A percentile compares a stretch with the other conserved stretches of the same genome.
Evolutionary conservation across 1,284 basidiomycete genomes (phyloP).

Genomic region (Ceratobasidium sp.): DNA sequence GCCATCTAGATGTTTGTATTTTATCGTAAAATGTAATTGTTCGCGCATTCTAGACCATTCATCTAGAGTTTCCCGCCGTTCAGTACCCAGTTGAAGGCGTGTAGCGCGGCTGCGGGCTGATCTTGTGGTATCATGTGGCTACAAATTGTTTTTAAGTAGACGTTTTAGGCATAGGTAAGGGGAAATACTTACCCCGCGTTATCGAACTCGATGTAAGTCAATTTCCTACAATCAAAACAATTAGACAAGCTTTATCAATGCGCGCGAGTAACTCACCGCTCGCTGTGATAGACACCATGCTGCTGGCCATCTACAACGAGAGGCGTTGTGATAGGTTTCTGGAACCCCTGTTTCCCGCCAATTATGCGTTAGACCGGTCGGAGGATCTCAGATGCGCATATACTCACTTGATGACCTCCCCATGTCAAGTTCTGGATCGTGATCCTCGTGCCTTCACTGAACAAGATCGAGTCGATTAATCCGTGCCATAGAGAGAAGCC

Average conservation of each 20-base stretch:
- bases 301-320: constrained; percentile 30
- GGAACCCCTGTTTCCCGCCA: constrained; percentile 43
- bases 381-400: no score
- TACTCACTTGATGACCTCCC: constrained; percentile 48
- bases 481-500: constrained; percentile 50
- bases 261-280: constrained; percentile 14
- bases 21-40: no score
- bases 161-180: not conserved
- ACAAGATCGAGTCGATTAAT: constrained; percentile 51
- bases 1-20: no score
- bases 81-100: constrained; percentile 38
- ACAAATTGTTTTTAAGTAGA: not conserved
- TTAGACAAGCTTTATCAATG: not conserved
- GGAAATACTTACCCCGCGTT: constrained; percentile 33
- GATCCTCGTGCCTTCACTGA: constrained; percentile 53
- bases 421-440: constrained; percentile 56
- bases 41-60: not conserved
- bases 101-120: constrained; percentile 44
- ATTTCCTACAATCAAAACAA: not conserved
- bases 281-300: constrained; percentile 44
- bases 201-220: constrained; percentile 41
- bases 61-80: constrained; percentile 19
- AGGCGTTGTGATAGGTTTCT: constrained; percentile 37
- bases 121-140: constrained; percentile 45
- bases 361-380: not conserved